These are phyloP conservation scores for Malassezia caprae DNA, from an alignment of 1,284 basidiomycete genomes.

Conservation along the genomic window DNA sequence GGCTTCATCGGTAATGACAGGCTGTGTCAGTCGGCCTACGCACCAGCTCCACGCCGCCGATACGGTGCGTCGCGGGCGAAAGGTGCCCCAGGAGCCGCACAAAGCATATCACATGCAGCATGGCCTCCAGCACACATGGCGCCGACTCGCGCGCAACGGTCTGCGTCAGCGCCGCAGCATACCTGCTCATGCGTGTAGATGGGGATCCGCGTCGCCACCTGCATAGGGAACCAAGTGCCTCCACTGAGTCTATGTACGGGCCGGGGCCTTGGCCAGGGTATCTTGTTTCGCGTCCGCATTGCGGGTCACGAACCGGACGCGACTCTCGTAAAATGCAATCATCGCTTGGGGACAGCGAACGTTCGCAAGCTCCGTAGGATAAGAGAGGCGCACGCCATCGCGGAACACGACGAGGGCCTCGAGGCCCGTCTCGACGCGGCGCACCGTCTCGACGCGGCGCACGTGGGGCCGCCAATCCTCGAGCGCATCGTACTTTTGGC, in stretches of 20 bases:
- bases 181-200: conserved; percentile 14
- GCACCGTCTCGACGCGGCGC: not conserved
- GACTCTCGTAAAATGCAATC: conserved; percentile 8
- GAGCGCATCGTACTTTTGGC: not conserved
- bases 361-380: not conserved
- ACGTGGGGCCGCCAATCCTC: not conserved
- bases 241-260: not conserved
- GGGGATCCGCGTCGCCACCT: conserved; percentile 4
- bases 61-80: not conserved
- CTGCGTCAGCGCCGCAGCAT: conserved; percentile 2
- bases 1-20: conserved; percentile 1
- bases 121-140: not conserved
- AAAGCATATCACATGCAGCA: conserved; percentile 15
- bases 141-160: conserved; percentile 2
- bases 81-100: conserved; percentile 12
- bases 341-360: conserved; percentile 5
- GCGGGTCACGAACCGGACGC: not conserved
- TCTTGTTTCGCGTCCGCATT: not conserved
- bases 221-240: not conserved
- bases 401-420: not conserved
- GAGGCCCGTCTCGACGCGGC: not conserved
- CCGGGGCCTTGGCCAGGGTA: not conserved
- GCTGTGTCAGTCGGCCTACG: conserved; percentile 6
- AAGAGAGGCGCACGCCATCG: not conserved
- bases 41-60: conserved; percentile 5